Conservation (phyloP, 176 grass and related monocot genomes). For the Areca catechu region DNA sequence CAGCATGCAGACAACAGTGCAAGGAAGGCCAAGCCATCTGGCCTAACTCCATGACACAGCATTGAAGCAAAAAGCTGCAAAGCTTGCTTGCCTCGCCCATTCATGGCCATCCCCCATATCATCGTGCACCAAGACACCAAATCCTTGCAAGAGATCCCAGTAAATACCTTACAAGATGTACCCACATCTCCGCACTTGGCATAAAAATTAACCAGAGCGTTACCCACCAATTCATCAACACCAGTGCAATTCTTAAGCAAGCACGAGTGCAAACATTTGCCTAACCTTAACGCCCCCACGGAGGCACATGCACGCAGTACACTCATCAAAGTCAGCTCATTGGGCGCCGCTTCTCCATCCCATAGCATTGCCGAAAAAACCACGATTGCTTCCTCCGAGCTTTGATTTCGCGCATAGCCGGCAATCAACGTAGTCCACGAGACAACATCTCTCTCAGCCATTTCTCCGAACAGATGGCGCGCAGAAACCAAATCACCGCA, state of each 20-base stretch:
- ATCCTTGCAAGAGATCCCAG: slow-evolving; percentile 24
- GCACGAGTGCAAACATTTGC: slow-evolving; percentile 26
- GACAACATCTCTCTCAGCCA: slow-evolving; percentile 30
- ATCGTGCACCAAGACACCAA: slow-evolving; percentile 45
- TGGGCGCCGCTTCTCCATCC: slow-evolving; percentile 9
- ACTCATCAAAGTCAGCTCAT: slow-evolving; percentile 34
- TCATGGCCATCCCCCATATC: slow-evolving; percentile 37
- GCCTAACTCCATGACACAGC: slow-evolving; percentile 28
- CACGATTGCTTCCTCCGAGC: slow-evolving; percentile 24
- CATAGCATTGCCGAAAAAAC: slow-evolving; percentile 24
- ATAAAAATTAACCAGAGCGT: slow-evolving; percentile 43
- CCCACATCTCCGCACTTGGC: slow-evolving; percentile 37
- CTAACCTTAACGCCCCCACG: slow-evolving; percentile 13
- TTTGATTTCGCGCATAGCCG: slow-evolving; percentile 22
- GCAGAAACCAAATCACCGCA: slow-evolving; percentile 23
- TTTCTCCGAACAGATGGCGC: slow-evolving; percentile 41
- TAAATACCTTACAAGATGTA: slow-evolving; percentile 33
- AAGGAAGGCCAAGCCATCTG: slow-evolving; percentile 37
- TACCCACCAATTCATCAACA: slow-evolving; percentile 20
- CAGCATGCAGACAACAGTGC: slow-evolving; percentile 42
- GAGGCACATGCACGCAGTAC: slow-evolving; percentile 27
- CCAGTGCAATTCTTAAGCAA: slow-evolving; percentile 22
- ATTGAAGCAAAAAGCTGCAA: slow-evolving; percentile 46
- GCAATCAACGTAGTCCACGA: slow-evolving; percentile 44
- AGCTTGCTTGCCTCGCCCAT: slow-evolving; percentile 27